Evolutionary conservation across 2,329 filamentous ascomycete species (phyloP).

Genomic region (Orbilia quercus): DNA sequence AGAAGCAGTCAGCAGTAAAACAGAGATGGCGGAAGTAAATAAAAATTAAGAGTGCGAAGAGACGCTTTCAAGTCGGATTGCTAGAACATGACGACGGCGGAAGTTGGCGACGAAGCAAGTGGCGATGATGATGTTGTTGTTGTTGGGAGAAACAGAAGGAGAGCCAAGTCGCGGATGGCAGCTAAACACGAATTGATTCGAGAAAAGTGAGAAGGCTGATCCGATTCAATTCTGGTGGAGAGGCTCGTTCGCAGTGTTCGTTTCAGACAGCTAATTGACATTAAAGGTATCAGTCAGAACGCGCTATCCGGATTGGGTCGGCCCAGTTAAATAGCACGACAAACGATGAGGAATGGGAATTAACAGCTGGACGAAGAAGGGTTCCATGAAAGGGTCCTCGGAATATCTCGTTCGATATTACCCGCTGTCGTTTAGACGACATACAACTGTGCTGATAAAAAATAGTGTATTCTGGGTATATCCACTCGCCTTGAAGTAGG

Average conservation of each 20-base stretch:
- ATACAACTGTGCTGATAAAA: no score
- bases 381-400: background rate
- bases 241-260: slow-evolving; percentile 30
- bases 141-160: background rate
- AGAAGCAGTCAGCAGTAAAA: slow-evolving; percentile 6
- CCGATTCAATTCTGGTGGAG: no score
- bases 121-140: background rate
- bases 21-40: slow-evolving; percentile 3
- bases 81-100: slow-evolving; percentile 23
- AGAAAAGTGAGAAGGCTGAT: background rate
- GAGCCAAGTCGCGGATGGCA: slow-evolving; percentile 23
- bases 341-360: background rate
- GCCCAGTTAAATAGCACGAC: slow-evolving; percentile 6
- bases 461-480: no score
- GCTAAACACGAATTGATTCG: slow-evolving; percentile 20
- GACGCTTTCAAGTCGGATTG: slow-evolving; percentile 8
- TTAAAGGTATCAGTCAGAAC: slow-evolving; percentile 17
- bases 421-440: no score
- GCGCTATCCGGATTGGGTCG: slow-evolving; percentile 35
- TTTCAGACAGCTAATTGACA: background rate
- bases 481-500: no score
- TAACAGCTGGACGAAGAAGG: background rate
- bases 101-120: background rate
- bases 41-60: no score
- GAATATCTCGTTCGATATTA: slow-evolving; percentile 17